Conservation (phyloP, 1,284 basidiomycete species). For the Mrakiaceae sp. region DNA sequence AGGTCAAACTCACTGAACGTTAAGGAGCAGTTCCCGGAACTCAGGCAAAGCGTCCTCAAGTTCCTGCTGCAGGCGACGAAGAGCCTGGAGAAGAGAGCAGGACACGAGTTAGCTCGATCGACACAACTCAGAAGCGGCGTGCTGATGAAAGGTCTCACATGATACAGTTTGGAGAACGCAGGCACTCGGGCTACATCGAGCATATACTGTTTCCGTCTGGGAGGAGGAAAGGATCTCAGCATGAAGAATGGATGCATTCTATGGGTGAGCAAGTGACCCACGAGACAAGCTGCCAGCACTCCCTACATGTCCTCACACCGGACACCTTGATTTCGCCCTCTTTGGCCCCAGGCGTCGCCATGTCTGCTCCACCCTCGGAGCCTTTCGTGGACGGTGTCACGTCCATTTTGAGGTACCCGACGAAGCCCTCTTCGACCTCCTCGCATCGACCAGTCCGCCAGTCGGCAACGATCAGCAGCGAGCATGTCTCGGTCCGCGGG, state of each 20-base stretch:
- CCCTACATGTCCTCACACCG: conserved; percentile 70
- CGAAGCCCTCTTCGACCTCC: conserved; percentile 67
- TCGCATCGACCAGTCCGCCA: conserved; percentile 61
- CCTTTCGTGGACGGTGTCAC: conserved; percentile 31
- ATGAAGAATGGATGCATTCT: not conserved
- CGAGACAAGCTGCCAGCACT: conserved; percentile 67
- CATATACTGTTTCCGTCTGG: conserved; percentile 68
- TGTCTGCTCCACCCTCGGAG: conserved; percentile 31
- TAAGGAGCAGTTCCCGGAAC: conserved; percentile 55
- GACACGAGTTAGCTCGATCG: not conserved
- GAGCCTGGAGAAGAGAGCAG: conserved; percentile 39
- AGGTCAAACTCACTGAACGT: conserved; percentile 41
- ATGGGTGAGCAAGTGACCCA: conserved; percentile 35
- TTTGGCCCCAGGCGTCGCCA: conserved; percentile 28
- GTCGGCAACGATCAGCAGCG: conserved; percentile 67
- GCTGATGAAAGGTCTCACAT: conserved; percentile 37
- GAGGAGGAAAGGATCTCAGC: not conserved
- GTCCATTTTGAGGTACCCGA: conserved; percentile 48
- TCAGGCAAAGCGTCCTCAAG: conserved; percentile 56
- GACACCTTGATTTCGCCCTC: conserved; percentile 62
- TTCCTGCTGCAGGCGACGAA: conserved; percentile 64
- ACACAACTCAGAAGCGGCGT: not conserved
- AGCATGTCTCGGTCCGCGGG: conserved; percentile 52
- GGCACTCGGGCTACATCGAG: conserved; percentile 55
- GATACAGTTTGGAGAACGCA: conserved; percentile 56